Evolutionary conservation across 371 early-diverging fungal genomes (phyloP).

Genomic region (Parasitella parasitica): DNA sequence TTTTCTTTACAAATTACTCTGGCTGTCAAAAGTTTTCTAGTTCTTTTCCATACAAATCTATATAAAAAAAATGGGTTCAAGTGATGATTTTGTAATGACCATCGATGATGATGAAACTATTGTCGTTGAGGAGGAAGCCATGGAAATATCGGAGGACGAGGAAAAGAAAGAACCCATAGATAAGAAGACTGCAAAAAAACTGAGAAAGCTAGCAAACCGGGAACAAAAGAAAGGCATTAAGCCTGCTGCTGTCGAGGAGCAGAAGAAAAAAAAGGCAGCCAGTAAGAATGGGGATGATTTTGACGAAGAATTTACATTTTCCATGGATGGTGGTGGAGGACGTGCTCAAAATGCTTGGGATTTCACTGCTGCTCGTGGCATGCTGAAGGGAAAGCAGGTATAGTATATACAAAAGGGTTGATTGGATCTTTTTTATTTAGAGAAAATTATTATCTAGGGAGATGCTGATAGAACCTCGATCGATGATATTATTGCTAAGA

Average conservation of each 20-base stretch:
- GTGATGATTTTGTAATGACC: conserved; percentile 78
- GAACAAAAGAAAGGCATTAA: conserved; percentile 10
- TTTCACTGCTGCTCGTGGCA: conserved; percentile 77
- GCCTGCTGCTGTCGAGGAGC: conserved; percentile 20
- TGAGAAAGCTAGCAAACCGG: conserved; percentile 31
- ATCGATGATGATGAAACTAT: conserved; percentile 75
- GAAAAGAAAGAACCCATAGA: conserved; percentile 20
- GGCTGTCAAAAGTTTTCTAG: conserved; percentile 9
- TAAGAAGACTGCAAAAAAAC: conserved; percentile 16
- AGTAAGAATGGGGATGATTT: conserved; percentile 42
- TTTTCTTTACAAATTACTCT: neutral
- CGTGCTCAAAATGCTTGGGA: conserved; percentile 74
- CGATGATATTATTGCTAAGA: conserved; percentile 75
- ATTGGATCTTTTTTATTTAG: neutral
- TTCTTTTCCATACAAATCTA: neutral
- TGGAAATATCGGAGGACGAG: conserved; percentile 25
- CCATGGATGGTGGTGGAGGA: conserved; percentile 64
- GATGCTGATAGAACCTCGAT: conserved; percentile 41
- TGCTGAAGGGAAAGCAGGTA: conserved; percentile 64
- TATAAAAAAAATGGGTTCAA: conserved; percentile 7
- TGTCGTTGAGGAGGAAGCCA: conserved; percentile 45
- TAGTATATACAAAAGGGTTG: neutral
- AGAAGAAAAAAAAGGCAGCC: conserved; percentile 19
- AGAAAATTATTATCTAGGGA: neutral
- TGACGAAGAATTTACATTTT: conserved; percentile 75